Evolutionary conservation across 2,329 filamentous ascomycete species (phyloP).

Genomic region (Xylariaceae sp.): DNA sequence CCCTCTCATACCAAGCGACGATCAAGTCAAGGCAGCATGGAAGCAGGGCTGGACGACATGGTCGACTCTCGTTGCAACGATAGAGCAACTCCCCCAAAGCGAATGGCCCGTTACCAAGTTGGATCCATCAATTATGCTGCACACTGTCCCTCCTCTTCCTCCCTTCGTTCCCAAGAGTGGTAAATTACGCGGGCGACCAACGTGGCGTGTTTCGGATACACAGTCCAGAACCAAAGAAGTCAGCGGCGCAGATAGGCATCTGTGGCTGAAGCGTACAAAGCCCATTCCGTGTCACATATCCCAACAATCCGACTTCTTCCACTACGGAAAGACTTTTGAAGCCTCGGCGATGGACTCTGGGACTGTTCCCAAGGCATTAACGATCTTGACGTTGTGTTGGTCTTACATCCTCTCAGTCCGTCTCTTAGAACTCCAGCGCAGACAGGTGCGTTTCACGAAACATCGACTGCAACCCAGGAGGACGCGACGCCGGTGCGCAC

Average conservation of each 20-base stretch:
- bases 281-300: not conserved
- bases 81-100: not conserved
- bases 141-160: not conserved
- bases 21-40: not conserved
- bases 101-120: not conserved
- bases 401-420: constrained; percentile 10
- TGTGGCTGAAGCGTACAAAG: not conserved
- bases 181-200: not conserved
- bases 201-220: not conserved
- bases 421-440: constrained; percentile 8
- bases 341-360: not conserved
- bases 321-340: not conserved
- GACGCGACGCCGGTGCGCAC: not conserved
- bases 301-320: not conserved
- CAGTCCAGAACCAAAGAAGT: not conserved
- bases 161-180: not conserved
- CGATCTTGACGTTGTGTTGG: constrained; percentile 9
- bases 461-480: not conserved
- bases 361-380: constrained; percentile 3
- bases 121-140: constrained; percentile 1
- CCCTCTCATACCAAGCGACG: constrained; percentile 2
- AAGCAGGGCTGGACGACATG: not conserved
- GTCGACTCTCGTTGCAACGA: not conserved
- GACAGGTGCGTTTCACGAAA: not conserved
- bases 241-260: not conserved